phyloP scores from a whole-genome alignment of 768 basidiomycete genomes.

The Lepiota venenata region DNA sequence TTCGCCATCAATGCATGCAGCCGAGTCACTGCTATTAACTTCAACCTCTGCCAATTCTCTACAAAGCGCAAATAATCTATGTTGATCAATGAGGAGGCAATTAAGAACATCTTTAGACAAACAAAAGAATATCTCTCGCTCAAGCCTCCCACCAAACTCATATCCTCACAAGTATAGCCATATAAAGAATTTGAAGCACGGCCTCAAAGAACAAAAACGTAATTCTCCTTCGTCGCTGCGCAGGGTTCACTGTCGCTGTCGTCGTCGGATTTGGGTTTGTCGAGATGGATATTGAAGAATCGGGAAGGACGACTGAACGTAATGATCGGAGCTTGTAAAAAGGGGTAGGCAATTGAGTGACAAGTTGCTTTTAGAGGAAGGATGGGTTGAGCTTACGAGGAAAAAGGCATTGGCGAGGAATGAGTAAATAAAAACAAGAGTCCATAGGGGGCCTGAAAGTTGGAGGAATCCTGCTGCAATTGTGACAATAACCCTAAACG shows the following conservation, averaged over 20 bases:
- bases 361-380: background rate
- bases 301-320: constrained; percentile 87
- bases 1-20: too few species aligned
- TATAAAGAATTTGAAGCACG: constrained; percentile 77
- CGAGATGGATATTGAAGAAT: constrained; percentile 45
- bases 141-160: constrained; percentile 6
- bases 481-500: constrained; percentile 73
- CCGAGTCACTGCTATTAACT: too few species aligned
- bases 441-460: constrained; percentile 59
- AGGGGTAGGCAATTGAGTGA: background rate
- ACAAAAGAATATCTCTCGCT: too few species aligned
- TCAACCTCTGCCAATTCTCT: too few species aligned
- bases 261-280: constrained; percentile 37
- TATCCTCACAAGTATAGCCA: constrained; percentile 74
- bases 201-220: constrained; percentile 89
- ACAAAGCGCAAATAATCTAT: too few species aligned
- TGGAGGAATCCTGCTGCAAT: constrained; percentile 70
- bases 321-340: constrained; percentile 83
- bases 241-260: constrained; percentile 65
- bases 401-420: constrained; percentile 93
- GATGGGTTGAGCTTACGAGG: constrained; percentile 55
- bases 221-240: constrained; percentile 80
- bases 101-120: too few species aligned
- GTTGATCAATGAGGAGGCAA: too few species aligned
- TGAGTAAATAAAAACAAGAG: constrained; percentile 74